Percentiles rank a stretch among this genome's conserved stretches.
Evolutionary conservation across 768 basidiomycete species (phyloP).

Genomic region (Cystobasidium ongulense): DNA sequence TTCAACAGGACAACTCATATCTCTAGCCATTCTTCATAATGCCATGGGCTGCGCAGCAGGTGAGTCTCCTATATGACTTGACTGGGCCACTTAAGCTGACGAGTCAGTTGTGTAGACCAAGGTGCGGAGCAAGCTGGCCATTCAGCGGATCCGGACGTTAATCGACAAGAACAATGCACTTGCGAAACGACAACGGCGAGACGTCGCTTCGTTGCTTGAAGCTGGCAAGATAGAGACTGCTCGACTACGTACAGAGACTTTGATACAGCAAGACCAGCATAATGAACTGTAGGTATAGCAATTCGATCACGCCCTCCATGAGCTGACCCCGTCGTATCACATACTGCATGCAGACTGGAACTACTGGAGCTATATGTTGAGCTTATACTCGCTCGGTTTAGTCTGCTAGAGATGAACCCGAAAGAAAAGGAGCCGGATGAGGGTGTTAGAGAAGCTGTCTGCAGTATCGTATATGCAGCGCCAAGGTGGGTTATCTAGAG

Average conservation of each 20-base stretch:
- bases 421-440: slow-evolving; percentile 67
- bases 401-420: slow-evolving; percentile 58
- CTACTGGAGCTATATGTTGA: slow-evolving; percentile 90
- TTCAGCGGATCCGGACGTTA: slow-evolving; percentile 25
- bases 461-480: slow-evolving; percentile 79
- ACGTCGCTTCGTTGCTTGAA: slow-evolving; percentile 72
- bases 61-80: background rate
- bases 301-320: slow-evolving; percentile 52
- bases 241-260: slow-evolving; percentile 56
- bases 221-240: slow-evolving; percentile 75
- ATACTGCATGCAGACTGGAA: slow-evolving; percentile 63
- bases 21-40: background rate
- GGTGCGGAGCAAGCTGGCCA: slow-evolving; percentile 25
- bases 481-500: slow-evolving; percentile 81
- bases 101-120: background rate
- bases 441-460: slow-evolving; percentile 75
- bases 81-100: background rate
- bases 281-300: slow-evolving; percentile 42
- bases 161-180: slow-evolving; percentile 73
- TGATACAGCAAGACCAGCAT: slow-evolving; percentile 34
- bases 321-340: slow-evolving; percentile 70
- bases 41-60: slow-evolving; percentile 1
- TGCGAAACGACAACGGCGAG: slow-evolving; percentile 62
- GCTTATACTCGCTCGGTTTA: slow-evolving; percentile 82
- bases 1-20: background rate